phyloP scores from a whole-genome alignment of 2,329 filamentous ascomycete genomes.

The Hymenoscyphus salicellus region DNA sequence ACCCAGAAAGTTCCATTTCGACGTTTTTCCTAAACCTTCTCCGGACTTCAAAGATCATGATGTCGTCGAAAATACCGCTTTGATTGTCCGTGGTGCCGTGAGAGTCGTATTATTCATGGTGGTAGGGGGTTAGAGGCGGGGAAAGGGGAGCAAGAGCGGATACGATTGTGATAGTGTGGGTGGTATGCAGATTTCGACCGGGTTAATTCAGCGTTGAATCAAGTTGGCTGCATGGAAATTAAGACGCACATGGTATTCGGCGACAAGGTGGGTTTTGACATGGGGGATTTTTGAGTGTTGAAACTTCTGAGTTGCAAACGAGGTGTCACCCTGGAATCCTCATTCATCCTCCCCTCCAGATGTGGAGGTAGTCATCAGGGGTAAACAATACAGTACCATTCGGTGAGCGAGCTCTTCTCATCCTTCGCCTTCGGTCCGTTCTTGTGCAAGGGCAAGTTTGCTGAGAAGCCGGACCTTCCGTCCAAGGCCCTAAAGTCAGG shows the following conservation, averaged over 20 bases:
- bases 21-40: background rate
- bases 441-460: background rate
- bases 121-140: background rate
- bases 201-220: background rate
- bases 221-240: background rate
- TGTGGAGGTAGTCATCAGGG: slow-evolving; percentile 1
- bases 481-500: background rate
- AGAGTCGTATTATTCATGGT: background rate
- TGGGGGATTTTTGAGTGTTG: background rate
- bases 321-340: background rate
- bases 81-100: background rate
- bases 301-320: background rate
- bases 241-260: background rate
- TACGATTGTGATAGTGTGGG: slow-evolving; percentile 3
- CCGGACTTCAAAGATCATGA: background rate
- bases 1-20: background rate
- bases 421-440: background rate
- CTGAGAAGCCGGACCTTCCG: background rate
- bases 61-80: background rate
- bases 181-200: background rate
- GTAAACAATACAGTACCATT: background rate
- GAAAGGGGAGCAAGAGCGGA: background rate
- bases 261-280: background rate
- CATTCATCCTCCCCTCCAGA: background rate
- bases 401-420: background rate